Conservation (phyloP, 371 early-diverging fungal species). For the Aphelidium insulamus region DNA sequence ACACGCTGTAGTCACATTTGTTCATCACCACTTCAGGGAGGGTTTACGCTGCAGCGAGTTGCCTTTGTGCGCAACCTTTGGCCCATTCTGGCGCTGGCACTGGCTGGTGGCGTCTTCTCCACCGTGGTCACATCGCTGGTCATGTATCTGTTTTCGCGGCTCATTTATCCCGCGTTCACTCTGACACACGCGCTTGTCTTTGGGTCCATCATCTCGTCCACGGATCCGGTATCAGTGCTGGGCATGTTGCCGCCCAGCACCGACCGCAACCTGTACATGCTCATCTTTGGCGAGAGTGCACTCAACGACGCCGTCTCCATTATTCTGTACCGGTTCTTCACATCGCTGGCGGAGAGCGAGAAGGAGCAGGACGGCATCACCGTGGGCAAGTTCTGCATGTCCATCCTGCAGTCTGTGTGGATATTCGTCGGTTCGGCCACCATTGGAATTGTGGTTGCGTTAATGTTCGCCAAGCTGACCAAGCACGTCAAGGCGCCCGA, state of each 20-base stretch:
- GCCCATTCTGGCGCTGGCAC: constrained; percentile 19
- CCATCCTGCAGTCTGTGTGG: constrained; percentile 12
- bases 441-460: constrained; percentile 14
- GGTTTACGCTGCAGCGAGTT: constrained; percentile 17
- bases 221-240: constrained; percentile 27
- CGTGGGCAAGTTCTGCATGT: constrained; percentile 13
- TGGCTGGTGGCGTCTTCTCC: constrained; percentile 22
- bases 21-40: constrained; percentile 11
- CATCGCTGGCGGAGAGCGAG: constrained; percentile 12
- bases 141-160: constrained; percentile 18
- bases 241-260: constrained; percentile 18
- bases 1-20: neutral
- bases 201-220: constrained; percentile 25
- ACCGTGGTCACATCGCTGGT: constrained; percentile 18
- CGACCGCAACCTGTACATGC: constrained; percentile 21
- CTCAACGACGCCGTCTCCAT: constrained; percentile 28
- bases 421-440: constrained; percentile 18
- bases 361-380: constrained; percentile 3
- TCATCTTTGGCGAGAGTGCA: constrained; percentile 28
- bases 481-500: constrained; percentile 17
- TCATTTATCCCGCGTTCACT: constrained; percentile 11
- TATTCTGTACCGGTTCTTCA: constrained; percentile 25
- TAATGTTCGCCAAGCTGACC: constrained; percentile 19
- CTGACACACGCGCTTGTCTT: constrained; percentile 21
- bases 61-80: constrained; percentile 21